These are phyloP conservation scores for Zygotorulaspora chibaensis DNA, from an alignment of 805 yeast genomes.

Conservation along the genomic window DNA sequence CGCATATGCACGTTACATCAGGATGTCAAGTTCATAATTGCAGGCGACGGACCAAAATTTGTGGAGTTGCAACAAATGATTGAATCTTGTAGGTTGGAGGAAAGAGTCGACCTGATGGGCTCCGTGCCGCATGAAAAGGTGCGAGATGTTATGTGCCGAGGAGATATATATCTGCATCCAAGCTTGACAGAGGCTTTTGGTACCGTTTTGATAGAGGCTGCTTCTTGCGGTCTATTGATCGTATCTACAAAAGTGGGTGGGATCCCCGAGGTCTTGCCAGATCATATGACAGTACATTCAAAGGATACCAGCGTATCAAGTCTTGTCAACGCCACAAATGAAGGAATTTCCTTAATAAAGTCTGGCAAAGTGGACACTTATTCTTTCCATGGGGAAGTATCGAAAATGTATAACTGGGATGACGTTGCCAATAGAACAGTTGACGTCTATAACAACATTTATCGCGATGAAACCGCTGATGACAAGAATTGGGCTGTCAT, in stretches of 20 bases:
- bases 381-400: constrained; percentile 71
- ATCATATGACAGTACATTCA: constrained; percentile 89
- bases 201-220: constrained; percentile 95
- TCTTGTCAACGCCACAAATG: constrained; percentile 61
- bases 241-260: constrained; percentile 98
- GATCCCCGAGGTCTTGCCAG: constrained; percentile 92
- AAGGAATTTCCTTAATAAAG: constrained; percentile 62
- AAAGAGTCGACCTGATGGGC: constrained; percentile 80
- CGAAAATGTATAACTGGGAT: constrained; percentile 84
- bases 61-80: constrained; percentile 94
- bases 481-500: constrained; percentile 55
- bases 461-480: constrained; percentile 34
- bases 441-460: constrained; percentile 59
- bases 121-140: constrained; percentile 90
- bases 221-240: constrained; percentile 87
- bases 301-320: constrained; percentile 77
- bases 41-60: constrained; percentile 96
- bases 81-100: constrained; percentile 79
- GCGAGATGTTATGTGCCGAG: constrained; percentile 85
- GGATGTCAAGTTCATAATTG: constrained; percentile 74
- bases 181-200: constrained; percentile 97
- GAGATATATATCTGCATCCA: constrained; percentile 91
- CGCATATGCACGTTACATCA: constrained; percentile 60
- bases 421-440: constrained; percentile 87
- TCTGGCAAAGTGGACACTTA: constrained; percentile 63